phyloP scores from a whole-genome alignment of 805 yeast species.

The Danielozyma ontarioensis region DNA sequence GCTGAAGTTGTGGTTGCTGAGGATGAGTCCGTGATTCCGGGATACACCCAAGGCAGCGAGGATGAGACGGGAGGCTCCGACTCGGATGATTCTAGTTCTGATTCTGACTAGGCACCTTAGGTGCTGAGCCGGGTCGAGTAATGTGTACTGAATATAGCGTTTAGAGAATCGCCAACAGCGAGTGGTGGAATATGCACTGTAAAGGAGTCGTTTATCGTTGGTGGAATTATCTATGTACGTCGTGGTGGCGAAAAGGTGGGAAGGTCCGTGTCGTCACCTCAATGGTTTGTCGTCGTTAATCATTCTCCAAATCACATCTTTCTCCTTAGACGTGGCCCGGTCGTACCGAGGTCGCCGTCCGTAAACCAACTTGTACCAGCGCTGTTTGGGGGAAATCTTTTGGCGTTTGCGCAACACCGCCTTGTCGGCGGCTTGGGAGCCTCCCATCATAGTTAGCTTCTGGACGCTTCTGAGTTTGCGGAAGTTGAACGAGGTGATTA shows the following conservation, averaged over 20 bases:
- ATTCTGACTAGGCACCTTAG: slow-evolving; percentile 13
- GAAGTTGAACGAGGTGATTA: slow-evolving; percentile 54
- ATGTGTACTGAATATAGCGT: neutral
- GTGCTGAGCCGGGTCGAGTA: neutral
- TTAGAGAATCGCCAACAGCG: neutral
- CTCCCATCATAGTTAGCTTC: slow-evolving; percentile 54
- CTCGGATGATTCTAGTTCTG: slow-evolving; percentile 19
- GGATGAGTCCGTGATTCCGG: slow-evolving; percentile 10
- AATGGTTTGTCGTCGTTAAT: slow-evolving; percentile 30
- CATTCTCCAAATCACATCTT: slow-evolving; percentile 40
- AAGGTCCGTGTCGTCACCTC: slow-evolving; percentile 3
- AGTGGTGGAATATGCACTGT: neutral
- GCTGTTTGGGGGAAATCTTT: slow-evolving; percentile 1
- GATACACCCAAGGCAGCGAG: slow-evolving; percentile 10
- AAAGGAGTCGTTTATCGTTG: neutral
- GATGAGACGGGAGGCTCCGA: slow-evolving; percentile 12
- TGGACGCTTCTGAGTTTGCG: slow-evolving; percentile 57
- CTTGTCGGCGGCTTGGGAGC: slow-evolving; percentile 4
- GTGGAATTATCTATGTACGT: neutral
- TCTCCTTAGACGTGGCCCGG: slow-evolving; percentile 31
- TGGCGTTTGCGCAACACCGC: slow-evolving; percentile 5
- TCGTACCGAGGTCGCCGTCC: slow-evolving; percentile 24
- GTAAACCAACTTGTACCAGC: slow-evolving; percentile 17
- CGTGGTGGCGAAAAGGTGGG: no score
- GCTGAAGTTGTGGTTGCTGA: slow-evolving; percentile 13